Evolutionary conservation across 2,329 filamentous ascomycete species (phyloP), one percentile per base, ranked within the genome.

Genomic region (Epichloe scottii): DNA sequence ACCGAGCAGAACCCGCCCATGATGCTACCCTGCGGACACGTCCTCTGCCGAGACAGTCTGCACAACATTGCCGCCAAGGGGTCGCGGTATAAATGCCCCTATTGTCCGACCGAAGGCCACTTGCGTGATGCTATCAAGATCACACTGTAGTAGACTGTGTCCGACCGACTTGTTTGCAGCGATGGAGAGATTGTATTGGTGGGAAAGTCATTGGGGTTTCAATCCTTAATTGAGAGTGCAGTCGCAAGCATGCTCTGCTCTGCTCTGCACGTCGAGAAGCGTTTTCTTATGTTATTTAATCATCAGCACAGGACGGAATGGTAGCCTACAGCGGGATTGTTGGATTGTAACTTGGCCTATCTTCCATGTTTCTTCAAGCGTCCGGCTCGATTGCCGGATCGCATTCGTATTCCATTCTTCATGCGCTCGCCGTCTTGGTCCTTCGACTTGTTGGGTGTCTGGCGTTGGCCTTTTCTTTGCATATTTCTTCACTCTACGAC

Each of bases 11-110:
- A 98, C 65, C 93, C 93, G 11, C 89, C 93, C 2, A 94, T 97
- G 86, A 93, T 96, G 79, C 82, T 98, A 63, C 87, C 88, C 0
- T 98, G 93, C 63, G 91, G 93, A 5, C 93, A 98, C 69, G 91
- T 96, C 49, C 84, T 98, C 53, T 90, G 89, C 17, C 79, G 83
- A 56, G 90, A 96, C 62, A 89, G 85, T 35, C 71, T 98, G 48
- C 80, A 85, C 54, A 83, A 82, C 62, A 75, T 97, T 41, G 83
- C 83, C 51, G 83, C 83, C 50, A 95, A 94, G 68, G 84, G 85
- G 0, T 78, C 73, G 41, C 74, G 85, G 53, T 94, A 94, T 75
- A 98, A 98, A 67, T 98, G 93, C 62, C 93, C 93, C 0, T 98
- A 98, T 64, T 98, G 93, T 63, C 93, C 93, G 0, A 81, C 72